Conservation (phyloP, 163 green algal species). For the Chloromonas sp. region DNA sequence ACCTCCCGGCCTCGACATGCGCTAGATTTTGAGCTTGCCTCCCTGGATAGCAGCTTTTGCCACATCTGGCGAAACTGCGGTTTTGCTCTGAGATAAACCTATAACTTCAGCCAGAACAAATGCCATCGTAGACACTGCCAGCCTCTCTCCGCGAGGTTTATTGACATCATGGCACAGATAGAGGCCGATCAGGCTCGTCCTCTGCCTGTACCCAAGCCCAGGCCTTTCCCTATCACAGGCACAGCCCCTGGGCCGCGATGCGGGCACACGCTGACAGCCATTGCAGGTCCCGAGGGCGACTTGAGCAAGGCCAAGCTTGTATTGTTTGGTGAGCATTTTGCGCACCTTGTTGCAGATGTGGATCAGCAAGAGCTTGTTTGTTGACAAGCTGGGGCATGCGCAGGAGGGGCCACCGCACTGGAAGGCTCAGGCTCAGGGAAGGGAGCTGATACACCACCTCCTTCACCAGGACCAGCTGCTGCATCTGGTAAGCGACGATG, state of each 20-base stretch:
- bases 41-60: no score
- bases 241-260: conserved; percentile 58
- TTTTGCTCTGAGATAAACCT: no score
- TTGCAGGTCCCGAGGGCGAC: conserved; percentile 70
- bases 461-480: background rate
- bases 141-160: no score
- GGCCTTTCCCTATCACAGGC: conserved; percentile 25
- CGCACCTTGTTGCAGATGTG: background rate
- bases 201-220: conserved; percentile 27
- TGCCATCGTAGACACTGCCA: no score
- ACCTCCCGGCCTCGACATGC: no score
- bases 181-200: conserved; percentile 1
- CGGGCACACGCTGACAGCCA: conserved; percentile 89
- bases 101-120: no score
- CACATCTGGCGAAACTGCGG: no score
- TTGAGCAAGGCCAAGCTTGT: conserved; percentile 68
- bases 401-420: conserved; percentile 90
- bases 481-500: conserved; percentile 16
- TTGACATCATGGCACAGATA: background rate
- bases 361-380: conserved; percentile 6
- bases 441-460: conserved; percentile 31
- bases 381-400: background rate
- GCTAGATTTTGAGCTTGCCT: no score
- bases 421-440: conserved; percentile 65
- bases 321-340: conserved; percentile 67